These are phyloP conservation scores for Rubia peregrina DNA, from an alignment of 305 asterid genomes.

Conservation along the genomic window DNA sequence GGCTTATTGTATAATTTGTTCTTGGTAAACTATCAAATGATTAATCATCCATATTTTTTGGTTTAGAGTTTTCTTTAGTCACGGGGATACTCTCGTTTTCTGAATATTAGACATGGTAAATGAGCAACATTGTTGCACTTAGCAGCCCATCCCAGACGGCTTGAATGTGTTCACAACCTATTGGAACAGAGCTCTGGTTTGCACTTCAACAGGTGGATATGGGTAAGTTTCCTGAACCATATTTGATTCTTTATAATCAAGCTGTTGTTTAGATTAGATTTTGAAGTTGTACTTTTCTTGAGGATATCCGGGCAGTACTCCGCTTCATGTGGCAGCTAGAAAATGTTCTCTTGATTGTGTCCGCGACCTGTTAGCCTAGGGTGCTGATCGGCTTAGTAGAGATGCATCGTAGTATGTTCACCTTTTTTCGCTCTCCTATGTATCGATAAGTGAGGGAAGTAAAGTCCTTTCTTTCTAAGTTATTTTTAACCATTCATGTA, in stretches of 20 bases:
- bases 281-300: neutral
- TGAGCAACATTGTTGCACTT: conserved; percentile 97
- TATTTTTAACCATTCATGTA: too few relatives aligned
- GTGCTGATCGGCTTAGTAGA: conserved; percentile 78
- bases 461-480: too few relatives aligned
- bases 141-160: conserved; percentile 78
- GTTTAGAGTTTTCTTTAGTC: conserved; percentile 4
- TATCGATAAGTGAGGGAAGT: neutral
- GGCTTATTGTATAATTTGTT: conserved; percentile 8
- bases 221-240: conserved; percentile 34
- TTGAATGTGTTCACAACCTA: conserved; percentile 68
- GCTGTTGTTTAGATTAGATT: conserved; percentile 6
- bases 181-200: conserved; percentile 86
- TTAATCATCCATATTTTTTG: neutral
- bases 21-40: neutral
- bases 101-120: conserved; percentile 84
- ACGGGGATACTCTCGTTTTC: conserved; percentile 90
- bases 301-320: conserved; percentile 86
- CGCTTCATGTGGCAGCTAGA: conserved; percentile 96
- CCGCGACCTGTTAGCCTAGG: conserved; percentile 84
- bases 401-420: conserved; percentile 76
- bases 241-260: conserved; percentile 3
- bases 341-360: conserved; percentile 87
- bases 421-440: neutral
- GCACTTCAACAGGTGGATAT: conserved; percentile 82